A percentile compares a stretch with the other conserved stretches of the same genome.
Conservation (phyloP, 805 yeast genomes). For the Cyberlindnera xishuangbannaensis region DNA sequence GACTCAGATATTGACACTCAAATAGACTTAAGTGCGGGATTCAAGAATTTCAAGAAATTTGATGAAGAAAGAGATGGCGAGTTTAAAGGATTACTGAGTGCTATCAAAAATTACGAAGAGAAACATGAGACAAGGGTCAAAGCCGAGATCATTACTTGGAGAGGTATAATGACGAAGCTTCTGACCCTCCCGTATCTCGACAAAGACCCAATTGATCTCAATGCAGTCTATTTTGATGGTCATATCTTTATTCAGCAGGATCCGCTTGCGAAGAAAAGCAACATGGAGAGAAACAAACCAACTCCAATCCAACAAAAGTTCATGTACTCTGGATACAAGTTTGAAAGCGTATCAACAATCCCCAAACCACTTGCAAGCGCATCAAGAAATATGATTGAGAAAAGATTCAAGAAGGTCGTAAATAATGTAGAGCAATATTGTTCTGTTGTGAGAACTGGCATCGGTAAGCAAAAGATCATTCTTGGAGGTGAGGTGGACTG, state of each 20-base stretch:
- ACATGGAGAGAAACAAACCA: constrained; percentile 24
- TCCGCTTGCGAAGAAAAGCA: constrained; percentile 20
- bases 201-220: constrained; percentile 52
- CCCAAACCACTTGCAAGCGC: constrained; percentile 70
- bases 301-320: constrained; percentile 32
- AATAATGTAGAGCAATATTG: constrained; percentile 73
- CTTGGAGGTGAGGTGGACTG: constrained; percentile 93
- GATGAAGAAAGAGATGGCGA: constrained; percentile 53
- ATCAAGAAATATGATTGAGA: constrained; percentile 62
- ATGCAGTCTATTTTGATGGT: constrained; percentile 68
- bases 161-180: constrained; percentile 77
- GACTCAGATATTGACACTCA: constrained; percentile 58
- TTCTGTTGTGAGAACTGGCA: constrained; percentile 78
- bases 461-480: constrained; percentile 62
- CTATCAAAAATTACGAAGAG: constrained; percentile 53
- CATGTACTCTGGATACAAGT: constrained; percentile 74
- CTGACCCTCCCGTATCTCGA: constrained; percentile 60
- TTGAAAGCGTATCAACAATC: constrained; percentile 73
- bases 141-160: constrained; percentile 71
- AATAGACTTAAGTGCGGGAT: constrained; percentile 63
- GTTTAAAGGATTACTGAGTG: constrained; percentile 51
- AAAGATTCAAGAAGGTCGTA: constrained; percentile 52
- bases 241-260: constrained; percentile 56
- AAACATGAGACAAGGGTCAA: constrained; percentile 36
- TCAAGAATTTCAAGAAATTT: constrained; percentile 47